phyloP scores from a whole-genome alignment of 805 yeast genomes.

The Suhomyces kilbournensis region DNA sequence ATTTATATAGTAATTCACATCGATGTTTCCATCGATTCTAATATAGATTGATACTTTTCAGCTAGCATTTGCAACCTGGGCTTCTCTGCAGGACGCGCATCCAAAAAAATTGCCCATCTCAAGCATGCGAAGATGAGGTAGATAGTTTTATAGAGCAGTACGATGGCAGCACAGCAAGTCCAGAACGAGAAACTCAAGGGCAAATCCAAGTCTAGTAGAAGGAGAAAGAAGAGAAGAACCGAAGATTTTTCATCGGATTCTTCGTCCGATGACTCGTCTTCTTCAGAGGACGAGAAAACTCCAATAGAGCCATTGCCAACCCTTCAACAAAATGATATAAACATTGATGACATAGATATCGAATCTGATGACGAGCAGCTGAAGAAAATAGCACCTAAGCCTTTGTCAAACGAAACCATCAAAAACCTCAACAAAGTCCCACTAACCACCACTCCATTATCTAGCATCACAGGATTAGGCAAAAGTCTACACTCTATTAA shows the following conservation, averaged over 20 bases:
- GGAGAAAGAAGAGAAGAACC: conserved; percentile 80
- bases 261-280: conserved; percentile 42
- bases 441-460: conserved; percentile 23
- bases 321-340: conserved; percentile 13
- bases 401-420: conserved; percentile 17
- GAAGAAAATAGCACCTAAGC: conserved; percentile 14
- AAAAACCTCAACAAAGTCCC: conserved; percentile 20
- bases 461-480: conserved; percentile 11
- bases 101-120: conserved; percentile 1
- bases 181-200: conserved; percentile 8
- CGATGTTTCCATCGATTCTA: too few species aligned
- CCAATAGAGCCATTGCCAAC: conserved; percentile 7
- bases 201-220: conserved; percentile 39
- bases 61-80: neutral
- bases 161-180: conserved; percentile 9
- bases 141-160: neutral
- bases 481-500: conserved; percentile 11
- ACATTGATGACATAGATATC: conserved; percentile 31
- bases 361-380: conserved; percentile 23
- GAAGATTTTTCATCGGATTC: conserved; percentile 63
- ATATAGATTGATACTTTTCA: too few species aligned
- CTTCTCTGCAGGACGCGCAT: neutral
- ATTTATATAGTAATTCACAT: too few species aligned
- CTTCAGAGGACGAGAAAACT: conserved; percentile 12
- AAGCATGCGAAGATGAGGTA: neutral